Evolutionary conservation across 371 early-diverging fungal genomes (phyloP), one percentile per base, ranked within the genome.

Genomic region (Mucor indicus): DNA sequence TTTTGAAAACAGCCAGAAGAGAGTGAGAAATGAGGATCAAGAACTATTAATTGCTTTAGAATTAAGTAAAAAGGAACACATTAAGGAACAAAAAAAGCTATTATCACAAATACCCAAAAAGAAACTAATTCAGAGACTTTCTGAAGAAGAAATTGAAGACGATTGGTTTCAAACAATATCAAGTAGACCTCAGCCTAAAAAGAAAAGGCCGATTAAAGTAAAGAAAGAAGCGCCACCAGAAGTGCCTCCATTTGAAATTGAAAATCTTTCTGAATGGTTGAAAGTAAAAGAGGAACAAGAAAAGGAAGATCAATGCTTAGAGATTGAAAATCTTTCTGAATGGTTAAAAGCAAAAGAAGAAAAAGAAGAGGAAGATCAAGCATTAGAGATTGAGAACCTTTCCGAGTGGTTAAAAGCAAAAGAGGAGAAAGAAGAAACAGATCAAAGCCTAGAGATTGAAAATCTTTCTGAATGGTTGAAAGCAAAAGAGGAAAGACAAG

Each of bases 121-220:
- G 10, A 5, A 13, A 13, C 11, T 22, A 22, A 1, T 10, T 25
- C 16, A 35, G 11, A 3, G 4, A 1, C 0, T 17, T 15, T 7
- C 6, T 13, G 35, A 33, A 1, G 24, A 45, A 11, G 41, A 45
- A 12, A 51, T 51, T 13, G 57, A 57, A 2, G 37, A 50, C 9
- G 50, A 57, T 32, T 45, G 47, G 43, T 59, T 59, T 27, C 54
- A 59, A 41, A 59, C 60, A 0, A 19, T 59, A 0, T 59, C 60
- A 0, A 38, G 12, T 20, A 33, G 50, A 45, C 27, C 48, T 4
- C 48, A 48, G 19, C 55, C 12, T 25, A 22, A 32, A 20, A 19
- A 30, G 3, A 48, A 45, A 22, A 13, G 19, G 24, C 35, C 32
- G 21, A 10, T 30, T 16, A 32, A 21, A 38, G 4, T 43, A 49